Evolutionary conservation across 345 rosid genomes (phyloP).

Genomic region (Murraya koenigii): DNA sequence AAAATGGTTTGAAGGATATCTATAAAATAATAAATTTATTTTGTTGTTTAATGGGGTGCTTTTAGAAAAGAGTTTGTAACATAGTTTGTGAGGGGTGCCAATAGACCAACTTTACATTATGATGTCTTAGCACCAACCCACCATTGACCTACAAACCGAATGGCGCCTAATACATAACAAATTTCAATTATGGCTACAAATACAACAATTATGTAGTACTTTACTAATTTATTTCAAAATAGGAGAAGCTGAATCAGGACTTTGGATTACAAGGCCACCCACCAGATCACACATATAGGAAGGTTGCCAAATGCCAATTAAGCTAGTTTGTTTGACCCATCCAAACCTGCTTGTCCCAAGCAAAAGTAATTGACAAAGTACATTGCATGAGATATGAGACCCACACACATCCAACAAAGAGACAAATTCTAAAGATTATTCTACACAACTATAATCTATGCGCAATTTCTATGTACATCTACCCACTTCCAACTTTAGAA

Average conservation of each 20-base stretch:
- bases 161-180: neutral
- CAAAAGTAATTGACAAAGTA: neutral
- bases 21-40: too few relatives aligned
- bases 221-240: neutral
- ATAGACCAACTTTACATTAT: too few relatives aligned
- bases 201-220: neutral
- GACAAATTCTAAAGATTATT: constrained; percentile 14
- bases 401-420: neutral
- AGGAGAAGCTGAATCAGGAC: neutral
- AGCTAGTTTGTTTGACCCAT: neutral
- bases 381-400: neutral
- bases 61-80: too few relatives aligned
- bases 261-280: neutral
- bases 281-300: neutral
- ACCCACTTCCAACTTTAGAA: constrained; percentile 1
- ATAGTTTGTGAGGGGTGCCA: too few relatives aligned
- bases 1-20: too few relatives aligned
- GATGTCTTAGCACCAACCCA: too few relatives aligned
- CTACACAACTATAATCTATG: neutral
- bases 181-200: neutral
- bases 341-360: neutral
- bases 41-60: too few relatives aligned
- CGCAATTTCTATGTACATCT: neutral
- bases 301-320: neutral
- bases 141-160: too few relatives aligned